phyloP scores from a whole-genome alignment of 495 filamentous ascomycete species.

The Aspergillus egyptiacus region DNA sequence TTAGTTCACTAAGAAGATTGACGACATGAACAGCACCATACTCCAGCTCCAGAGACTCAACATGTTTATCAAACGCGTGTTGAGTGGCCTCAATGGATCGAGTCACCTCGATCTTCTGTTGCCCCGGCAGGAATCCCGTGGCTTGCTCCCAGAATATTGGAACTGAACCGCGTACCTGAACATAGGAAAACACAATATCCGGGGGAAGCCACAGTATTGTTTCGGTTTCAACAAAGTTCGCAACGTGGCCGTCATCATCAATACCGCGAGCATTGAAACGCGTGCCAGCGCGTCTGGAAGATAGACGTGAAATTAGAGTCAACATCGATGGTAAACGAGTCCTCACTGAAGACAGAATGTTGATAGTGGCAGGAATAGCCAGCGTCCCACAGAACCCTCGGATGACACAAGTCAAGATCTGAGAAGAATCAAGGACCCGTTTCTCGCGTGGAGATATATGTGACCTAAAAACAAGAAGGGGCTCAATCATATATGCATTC shows the following conservation, averaged over 20 bases:
- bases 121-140: constrained; percentile 77
- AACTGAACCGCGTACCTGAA: constrained; percentile 84
- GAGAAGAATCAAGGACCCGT: constrained; percentile 68
- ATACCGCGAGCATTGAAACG: constrained; percentile 95
- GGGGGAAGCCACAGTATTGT: constrained; percentile 65
- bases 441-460: constrained; percentile 68
- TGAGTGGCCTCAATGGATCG: constrained; percentile 86
- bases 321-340: constrained; percentile 75
- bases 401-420: constrained; percentile 89
- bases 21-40: constrained; percentile 90
- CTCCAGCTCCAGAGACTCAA: constrained; percentile 69
- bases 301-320: constrained; percentile 86
- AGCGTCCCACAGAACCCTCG: constrained; percentile 84
- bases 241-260: constrained; percentile 94
- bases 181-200: constrained; percentile 83
- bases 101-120: constrained; percentile 91
- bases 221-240: constrained; percentile 80
- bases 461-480: constrained; percentile 81
- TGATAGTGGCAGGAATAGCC: constrained; percentile 64
- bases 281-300: constrained; percentile 86
- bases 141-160: constrained; percentile 97
- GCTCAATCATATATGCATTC: constrained; percentile 97
- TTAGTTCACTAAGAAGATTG: constrained; percentile 84
- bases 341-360: constrained; percentile 37
- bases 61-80: constrained; percentile 92